phyloP scores from a whole-genome alignment of 1,284 basidiomycete genomes.

The Xerocomus minutiporus region DNA sequence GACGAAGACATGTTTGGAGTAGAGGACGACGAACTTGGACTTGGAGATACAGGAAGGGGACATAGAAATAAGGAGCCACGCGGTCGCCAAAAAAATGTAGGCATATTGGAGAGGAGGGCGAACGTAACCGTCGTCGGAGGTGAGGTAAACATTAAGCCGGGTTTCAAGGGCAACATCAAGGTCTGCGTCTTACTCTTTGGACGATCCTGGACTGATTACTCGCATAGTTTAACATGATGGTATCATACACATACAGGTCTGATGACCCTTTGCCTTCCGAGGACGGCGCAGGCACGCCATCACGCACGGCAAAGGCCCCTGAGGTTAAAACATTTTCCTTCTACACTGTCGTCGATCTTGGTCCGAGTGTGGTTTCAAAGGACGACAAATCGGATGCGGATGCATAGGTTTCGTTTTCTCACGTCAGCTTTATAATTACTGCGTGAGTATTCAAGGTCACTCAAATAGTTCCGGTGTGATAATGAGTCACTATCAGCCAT shows the following conservation, averaged over 20 bases:
- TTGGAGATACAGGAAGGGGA: conserved; percentile 35
- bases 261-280: conserved; percentile 73
- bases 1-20: conserved; percentile 79
- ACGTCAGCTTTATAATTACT: not conserved
- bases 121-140: conserved; percentile 85
- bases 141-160: conserved; percentile 74
- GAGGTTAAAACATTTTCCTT: conserved; percentile 85
- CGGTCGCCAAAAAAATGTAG: conserved; percentile 61
- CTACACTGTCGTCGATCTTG: conserved; percentile 77
- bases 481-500: not conserved
- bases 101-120: conserved; percentile 78
- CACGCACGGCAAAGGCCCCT: conserved; percentile 42
- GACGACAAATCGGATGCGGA: conserved; percentile 43
- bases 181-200: conserved; percentile 38
- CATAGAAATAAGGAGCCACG: conserved; percentile 41
- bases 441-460: not conserved
- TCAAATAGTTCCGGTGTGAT: conserved; percentile 1
- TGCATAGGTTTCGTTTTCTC: conserved; percentile 12
- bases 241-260: conserved; percentile 87
- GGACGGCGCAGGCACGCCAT: conserved; percentile 48
- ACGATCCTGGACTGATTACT: conserved; percentile 3
- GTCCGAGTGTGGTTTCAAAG: conserved; percentile 58
- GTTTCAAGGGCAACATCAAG: conserved; percentile 69
- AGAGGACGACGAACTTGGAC: conserved; percentile 62
- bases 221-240: conserved; percentile 82